These are phyloP conservation scores for Russula dissimulans DNA, from an alignment of 768 basidiomycete genomes.

Conservation along the genomic window DNA sequence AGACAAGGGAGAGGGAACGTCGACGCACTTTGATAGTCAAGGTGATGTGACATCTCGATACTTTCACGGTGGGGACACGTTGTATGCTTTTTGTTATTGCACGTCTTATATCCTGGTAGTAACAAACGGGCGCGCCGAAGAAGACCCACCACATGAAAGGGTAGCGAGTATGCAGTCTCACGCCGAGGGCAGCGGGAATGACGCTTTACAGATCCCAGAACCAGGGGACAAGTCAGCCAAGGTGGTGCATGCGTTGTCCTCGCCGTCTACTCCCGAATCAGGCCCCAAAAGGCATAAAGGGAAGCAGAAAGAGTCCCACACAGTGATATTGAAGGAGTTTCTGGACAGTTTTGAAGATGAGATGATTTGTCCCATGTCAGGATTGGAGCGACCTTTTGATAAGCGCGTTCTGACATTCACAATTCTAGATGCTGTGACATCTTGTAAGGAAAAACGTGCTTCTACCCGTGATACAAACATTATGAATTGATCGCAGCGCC, in stretches of 20 bases:
- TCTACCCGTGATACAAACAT: neutral
- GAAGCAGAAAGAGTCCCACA: slow-evolving; percentile 31
- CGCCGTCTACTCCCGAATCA: neutral
- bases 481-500: slow-evolving; percentile 34
- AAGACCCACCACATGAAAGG: neutral
- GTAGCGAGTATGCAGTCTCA: neutral
- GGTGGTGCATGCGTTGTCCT: slow-evolving; percentile 10
- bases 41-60: slow-evolving; percentile 4
- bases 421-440: slow-evolving; percentile 56
- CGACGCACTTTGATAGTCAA: neutral
- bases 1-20: neutral
- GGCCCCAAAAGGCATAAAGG: slow-evolving; percentile 32
- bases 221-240: neutral
- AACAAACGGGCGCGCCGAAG: neutral
- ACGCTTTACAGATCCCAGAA: neutral
- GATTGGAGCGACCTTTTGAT: slow-evolving; percentile 10
- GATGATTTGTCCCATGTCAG: slow-evolving; percentile 61
- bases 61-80: slow-evolving; percentile 5
- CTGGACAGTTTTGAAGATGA: slow-evolving; percentile 53
- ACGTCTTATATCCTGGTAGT: neutral
- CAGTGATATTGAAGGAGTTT: slow-evolving; percentile 23
- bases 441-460: slow-evolving; percentile 36
- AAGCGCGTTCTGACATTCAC: neutral
- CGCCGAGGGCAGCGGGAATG: neutral
- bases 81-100: neutral